Percentiles rank a stretch among this genome's conserved stretches.
Conservation (phyloP, 2,329 filamentous ascomycete genomes). For the Aspergillus hiratsukae region DNA sequence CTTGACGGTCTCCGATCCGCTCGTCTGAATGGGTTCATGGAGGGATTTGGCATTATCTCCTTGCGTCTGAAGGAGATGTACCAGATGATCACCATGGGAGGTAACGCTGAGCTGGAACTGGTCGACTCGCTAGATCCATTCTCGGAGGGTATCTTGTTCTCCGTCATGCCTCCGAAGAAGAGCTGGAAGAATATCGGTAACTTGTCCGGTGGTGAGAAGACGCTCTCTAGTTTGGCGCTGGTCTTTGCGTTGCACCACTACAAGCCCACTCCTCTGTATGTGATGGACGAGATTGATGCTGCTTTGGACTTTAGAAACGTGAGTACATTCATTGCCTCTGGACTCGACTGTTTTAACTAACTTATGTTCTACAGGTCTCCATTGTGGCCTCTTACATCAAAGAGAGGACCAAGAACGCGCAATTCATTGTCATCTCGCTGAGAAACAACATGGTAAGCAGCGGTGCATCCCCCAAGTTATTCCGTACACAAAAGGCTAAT, state of each 20-base stretch:
- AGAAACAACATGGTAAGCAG: constrained; percentile 81
- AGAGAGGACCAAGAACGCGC: constrained; percentile 96
- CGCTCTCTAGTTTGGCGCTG: constrained; percentile 81
- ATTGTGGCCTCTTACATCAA: constrained; percentile 99
- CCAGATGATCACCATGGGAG: constrained; percentile 99
- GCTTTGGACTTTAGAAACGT: constrained; percentile 97
- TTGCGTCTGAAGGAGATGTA: constrained; percentile 98
- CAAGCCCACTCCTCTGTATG: constrained; percentile 93
- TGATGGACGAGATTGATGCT: constrained; percentile 99
- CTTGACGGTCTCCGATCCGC: constrained; percentile 88
- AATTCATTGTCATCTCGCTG: constrained; percentile 97
- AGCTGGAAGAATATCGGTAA: constrained; percentile 99
- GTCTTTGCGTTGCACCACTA: constrained; percentile 99
- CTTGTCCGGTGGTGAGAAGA: constrained; percentile 94
- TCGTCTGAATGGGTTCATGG: constrained; percentile 95
- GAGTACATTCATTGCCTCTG: constrained; percentile 43
- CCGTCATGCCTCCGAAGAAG: constrained; percentile 99
- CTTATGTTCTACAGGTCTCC: constrained; percentile 60
- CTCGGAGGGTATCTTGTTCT: constrained; percentile 93
- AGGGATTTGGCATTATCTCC: constrained; percentile 91
- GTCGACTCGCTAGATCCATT: constrained; percentile 96
- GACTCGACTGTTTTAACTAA: constrained; percentile 7
- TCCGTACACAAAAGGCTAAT: constrained; percentile 6
- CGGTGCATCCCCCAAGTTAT: background rate
- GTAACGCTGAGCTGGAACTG: constrained; percentile 93